Conservation (phyloP, 2,329 filamentous ascomycete species). For the Apiospora kogelbergensis region DNA sequence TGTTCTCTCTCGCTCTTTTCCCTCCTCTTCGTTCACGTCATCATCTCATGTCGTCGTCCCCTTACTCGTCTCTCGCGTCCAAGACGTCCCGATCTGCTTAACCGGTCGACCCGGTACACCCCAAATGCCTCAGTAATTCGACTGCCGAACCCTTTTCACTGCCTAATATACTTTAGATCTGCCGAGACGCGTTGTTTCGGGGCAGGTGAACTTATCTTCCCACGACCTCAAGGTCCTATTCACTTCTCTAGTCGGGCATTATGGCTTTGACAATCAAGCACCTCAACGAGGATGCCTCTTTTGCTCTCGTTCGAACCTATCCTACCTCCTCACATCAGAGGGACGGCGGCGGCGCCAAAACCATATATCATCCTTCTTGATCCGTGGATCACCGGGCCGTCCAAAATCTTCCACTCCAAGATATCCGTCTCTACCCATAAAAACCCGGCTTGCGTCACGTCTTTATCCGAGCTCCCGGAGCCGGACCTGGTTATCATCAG, state of each 20-base stretch:
- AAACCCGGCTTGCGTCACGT: slow-evolving; percentile 54
- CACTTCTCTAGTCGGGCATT: slow-evolving; percentile 9
- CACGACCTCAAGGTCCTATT: not conserved
- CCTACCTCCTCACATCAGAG: slow-evolving; percentile 37
- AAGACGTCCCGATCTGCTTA: not conserved
- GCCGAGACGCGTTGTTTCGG: not conserved
- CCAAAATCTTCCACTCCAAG: slow-evolving; percentile 58
- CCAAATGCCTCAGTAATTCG: not conserved
- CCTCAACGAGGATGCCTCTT: slow-evolving; percentile 65
- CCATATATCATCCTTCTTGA: slow-evolving; percentile 70
- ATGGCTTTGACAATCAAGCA: slow-evolving; percentile 67
- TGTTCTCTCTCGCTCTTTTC: not conserved
- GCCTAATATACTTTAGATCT: not conserved
- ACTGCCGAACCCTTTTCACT: not conserved
- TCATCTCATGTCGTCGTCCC: not conserved
- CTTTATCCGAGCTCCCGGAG: slow-evolving; percentile 42
- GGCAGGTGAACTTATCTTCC: not conserved
- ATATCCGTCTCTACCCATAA: slow-evolving; percentile 62
- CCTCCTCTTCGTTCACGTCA: not conserved
- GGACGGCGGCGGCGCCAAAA: slow-evolving; percentile 35
- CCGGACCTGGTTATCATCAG: slow-evolving; percentile 48
- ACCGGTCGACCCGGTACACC: not conserved
- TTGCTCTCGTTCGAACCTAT: slow-evolving; percentile 61
- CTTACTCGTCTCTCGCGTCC: not conserved
- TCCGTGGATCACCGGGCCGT: slow-evolving; percentile 66